These are phyloP conservation scores for Eragrostis curvula DNA, from an alignment of 176 grass and related monocot species.

Conservation along the genomic window DNA sequence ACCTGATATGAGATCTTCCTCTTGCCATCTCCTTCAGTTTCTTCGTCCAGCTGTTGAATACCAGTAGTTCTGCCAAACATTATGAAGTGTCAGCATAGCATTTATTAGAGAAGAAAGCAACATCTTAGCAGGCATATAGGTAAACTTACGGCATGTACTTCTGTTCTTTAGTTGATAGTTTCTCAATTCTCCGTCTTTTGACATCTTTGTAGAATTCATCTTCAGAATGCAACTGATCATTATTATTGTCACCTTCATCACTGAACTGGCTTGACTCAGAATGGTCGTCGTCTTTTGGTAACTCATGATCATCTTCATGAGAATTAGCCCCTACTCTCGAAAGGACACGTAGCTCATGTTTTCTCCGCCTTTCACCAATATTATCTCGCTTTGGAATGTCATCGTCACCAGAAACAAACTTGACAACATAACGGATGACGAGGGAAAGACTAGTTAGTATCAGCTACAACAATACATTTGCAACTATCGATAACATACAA, in stretches of 20 bases:
- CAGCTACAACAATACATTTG: background rate
- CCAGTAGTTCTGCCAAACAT: conserved; percentile 50
- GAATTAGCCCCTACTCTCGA: conserved; percentile 60
- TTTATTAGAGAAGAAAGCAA: conserved; percentile 23
- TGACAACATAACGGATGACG: conserved; percentile 22
- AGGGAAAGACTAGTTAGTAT: background rate
- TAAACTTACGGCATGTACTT: conserved; percentile 49
- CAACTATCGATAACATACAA: background rate
- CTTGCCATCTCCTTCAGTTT: conserved; percentile 77
- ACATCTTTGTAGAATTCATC: conserved; percentile 86
- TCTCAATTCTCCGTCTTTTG: conserved; percentile 66
- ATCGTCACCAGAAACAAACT: conserved; percentile 91
- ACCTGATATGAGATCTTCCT: conserved; percentile 94
- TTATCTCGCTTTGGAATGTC: conserved; percentile 95
- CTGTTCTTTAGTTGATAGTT: conserved; percentile 59
- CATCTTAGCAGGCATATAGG: background rate
- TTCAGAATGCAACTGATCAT: conserved; percentile 33
- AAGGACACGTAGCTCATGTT: conserved; percentile 86
- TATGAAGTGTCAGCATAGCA: background rate
- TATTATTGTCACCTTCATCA: conserved; percentile 20
- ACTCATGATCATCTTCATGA: conserved; percentile 55
- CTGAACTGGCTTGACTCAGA: background rate
- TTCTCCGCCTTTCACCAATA: conserved; percentile 87
- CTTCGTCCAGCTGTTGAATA: conserved; percentile 50
- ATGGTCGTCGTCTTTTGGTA: conserved; percentile 41